Percentiles rank a stretch among this genome's conserved stretches.
Evolutionary conservation across 176 grass and related monocot species (phyloP).

Genomic region (Avena eriantha): DNA sequence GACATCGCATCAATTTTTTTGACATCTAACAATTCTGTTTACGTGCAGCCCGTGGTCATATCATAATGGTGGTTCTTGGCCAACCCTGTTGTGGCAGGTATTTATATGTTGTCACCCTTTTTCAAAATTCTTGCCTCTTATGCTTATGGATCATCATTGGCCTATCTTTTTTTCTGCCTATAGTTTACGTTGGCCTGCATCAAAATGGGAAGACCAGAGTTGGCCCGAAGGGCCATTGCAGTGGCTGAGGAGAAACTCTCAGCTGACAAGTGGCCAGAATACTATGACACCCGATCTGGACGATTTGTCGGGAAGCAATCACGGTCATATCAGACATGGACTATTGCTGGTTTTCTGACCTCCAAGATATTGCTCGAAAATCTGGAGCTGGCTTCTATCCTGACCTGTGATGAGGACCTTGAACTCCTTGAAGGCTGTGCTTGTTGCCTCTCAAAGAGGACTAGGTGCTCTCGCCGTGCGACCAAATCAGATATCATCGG

Average conservation of each 20-base stretch:
- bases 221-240: slow-evolving; percentile 77
- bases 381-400: slow-evolving; percentile 87
- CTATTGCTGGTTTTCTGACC: slow-evolving; percentile 88
- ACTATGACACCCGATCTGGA: slow-evolving; percentile 86
- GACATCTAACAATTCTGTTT: slow-evolving; percentile 43
- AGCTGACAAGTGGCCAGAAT: slow-evolving; percentile 93
- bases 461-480: slow-evolving; percentile 69
- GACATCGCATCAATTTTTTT: slow-evolving; percentile 26
- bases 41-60: slow-evolving; percentile 94
- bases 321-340: slow-evolving; percentile 97
- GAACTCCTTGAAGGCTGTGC: slow-evolving; percentile 92
- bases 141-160: slow-evolving; percentile 29
- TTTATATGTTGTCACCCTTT: neutral
- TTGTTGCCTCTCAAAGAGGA: slow-evolving; percentile 69
- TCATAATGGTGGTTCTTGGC: slow-evolving; percentile 99
- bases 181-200: slow-evolving; percentile 98
- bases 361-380: slow-evolving; percentile 91
- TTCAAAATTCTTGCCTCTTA: neutral
- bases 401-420: slow-evolving; percentile 94
- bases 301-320: slow-evolving; percentile 94
- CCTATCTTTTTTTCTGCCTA: slow-evolving; percentile 30
- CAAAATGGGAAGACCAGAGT: slow-evolving; percentile 90
- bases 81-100: slow-evolving; percentile 99
- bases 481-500: slow-evolving; percentile 50
- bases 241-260: slow-evolving; percentile 79